Evolutionary conservation across 1,284 basidiomycete genomes (phyloP), one percentile per base, ranked within the genome.

Genomic region (Cutaneotrichosporon cutaneum): DNA sequence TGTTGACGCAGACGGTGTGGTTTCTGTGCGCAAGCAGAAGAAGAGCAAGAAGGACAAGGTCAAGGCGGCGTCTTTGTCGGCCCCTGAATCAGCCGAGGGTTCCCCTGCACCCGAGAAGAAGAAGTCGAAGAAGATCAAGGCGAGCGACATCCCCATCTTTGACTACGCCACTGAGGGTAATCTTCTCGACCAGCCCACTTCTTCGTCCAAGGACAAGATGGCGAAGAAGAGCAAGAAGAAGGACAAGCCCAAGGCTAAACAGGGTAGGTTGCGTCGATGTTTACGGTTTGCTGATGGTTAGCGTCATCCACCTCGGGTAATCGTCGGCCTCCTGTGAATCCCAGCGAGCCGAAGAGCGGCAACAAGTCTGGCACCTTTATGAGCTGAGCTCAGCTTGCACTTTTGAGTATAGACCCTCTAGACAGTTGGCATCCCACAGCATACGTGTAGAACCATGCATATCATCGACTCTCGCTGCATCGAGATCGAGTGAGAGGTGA

Each of bases 111-210:
- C 30, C 4, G 24, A 10, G 10, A 44, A 27, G 24, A 53, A 53
- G 51, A 48, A 48, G 32, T 3, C 30, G 11, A 60, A 63, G 69
- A 77, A 66, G 68, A 61, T 61, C 32, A 71, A 68, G 51, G 60
- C 69, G 24, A 70, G 64, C 63, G 75, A 77, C 30, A 77, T 81
- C 48, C 84, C 83, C 52, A 81, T 81, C 42, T 94, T 93, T 73
- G 90, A 93, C 79, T 94, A 93, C 74, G 79, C 83, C 3, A 78
- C 82, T 5, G 86, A 85, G 45, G 85, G 89, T 11, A 92, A 92
- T 73, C 85, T 94, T 59, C 80, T 95, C 64, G 93, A 95, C 71
- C 72, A 77, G 35, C 74, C 65, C 11, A 54, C 54, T 16, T 57
- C 35, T 4, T 54, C 52, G 52, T 22, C 52, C 22, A 27, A 30